A percentile compares a stretch with the other conserved stretches of the same genome.
These are phyloP conservation scores for Baorangia bicolor DNA, from an alignment of 768 basidiomycete genomes.

Conservation along the genomic window DNA sequence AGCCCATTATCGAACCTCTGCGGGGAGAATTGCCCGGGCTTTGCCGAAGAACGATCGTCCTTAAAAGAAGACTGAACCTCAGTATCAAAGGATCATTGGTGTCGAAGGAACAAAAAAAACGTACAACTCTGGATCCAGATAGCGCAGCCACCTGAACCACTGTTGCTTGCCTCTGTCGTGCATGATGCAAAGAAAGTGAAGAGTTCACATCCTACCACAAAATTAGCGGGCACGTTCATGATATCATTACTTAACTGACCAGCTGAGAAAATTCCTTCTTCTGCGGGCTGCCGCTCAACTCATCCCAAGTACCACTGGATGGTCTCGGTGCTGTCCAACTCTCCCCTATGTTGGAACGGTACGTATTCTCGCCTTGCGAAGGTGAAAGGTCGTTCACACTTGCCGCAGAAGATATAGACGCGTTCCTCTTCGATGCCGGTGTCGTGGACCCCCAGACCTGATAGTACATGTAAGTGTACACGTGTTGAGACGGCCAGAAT, in stretches of 20 bases:
- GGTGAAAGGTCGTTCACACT: slow-evolving; percentile 50
- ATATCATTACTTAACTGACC: slow-evolving; percentile 36
- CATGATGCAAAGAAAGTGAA: slow-evolving; percentile 43
- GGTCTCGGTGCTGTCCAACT: slow-evolving; percentile 52
- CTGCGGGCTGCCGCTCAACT: slow-evolving; percentile 45
- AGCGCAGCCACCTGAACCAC: slow-evolving; percentile 38
- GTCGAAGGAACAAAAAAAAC: slow-evolving; percentile 5
- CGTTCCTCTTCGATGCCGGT: slow-evolving; percentile 53
- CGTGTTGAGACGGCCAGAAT: slow-evolving; percentile 6
- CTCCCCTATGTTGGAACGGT: slow-evolving; percentile 48
- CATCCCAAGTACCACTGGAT: slow-evolving; percentile 61
- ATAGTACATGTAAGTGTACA: slow-evolving; percentile 6
- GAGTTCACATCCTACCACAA: slow-evolving; percentile 40
- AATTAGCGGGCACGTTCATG: slow-evolving; percentile 11
- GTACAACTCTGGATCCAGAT: slow-evolving; percentile 42
- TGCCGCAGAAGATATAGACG: slow-evolving; percentile 60
- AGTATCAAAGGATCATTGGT: slow-evolving; percentile 15
- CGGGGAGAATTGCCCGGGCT: slow-evolving; percentile 52
- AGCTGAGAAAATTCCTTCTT: slow-evolving; percentile 50
- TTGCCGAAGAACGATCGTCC: slow-evolving; percentile 49
- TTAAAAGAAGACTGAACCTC: slow-evolving; percentile 24
- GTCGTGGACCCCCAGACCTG: slow-evolving; percentile 61
- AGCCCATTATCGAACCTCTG: slow-evolving; percentile 51
- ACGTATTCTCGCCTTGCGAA: slow-evolving; percentile 44
- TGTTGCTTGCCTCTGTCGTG: slow-evolving; percentile 47